phyloP scores from a whole-genome alignment of 148 eudicot genomes.

The Arbutus unedo region DNA sequence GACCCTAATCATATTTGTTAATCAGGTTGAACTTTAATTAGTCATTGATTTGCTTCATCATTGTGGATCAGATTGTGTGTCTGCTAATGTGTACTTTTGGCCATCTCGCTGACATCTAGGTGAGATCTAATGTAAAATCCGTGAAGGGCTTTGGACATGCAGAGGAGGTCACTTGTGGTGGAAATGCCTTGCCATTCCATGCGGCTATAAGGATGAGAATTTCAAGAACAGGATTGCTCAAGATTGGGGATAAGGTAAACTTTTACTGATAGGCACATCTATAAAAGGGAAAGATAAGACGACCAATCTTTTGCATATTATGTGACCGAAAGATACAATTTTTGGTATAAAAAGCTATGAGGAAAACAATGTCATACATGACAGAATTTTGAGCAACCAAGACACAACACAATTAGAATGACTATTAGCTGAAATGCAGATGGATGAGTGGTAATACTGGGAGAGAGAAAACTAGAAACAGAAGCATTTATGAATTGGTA shows the following conservation, averaged over 20 bases:
- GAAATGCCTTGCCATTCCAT: conserved; percentile 86
- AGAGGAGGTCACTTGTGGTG: conserved; percentile 81
- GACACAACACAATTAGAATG: not conserved
- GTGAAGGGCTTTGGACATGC: conserved; percentile 41
- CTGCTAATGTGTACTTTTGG: conserved; percentile 2
- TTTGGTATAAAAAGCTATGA: not conserved
- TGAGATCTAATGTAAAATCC: conserved; percentile 51
- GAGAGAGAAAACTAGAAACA: not conserved
- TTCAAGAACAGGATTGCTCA: conserved; percentile 59
- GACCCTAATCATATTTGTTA: conserved; percentile 78
- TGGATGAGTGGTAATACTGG: not conserved
- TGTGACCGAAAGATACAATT: not conserved
- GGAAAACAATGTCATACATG: not conserved
- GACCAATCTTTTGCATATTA: not conserved
- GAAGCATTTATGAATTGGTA: not conserved
- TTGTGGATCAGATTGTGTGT: not conserved
- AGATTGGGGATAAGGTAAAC: conserved; percentile 56
- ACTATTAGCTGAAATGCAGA: not conserved
- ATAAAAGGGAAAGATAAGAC: not conserved
- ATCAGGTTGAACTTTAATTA: conserved; percentile 55
- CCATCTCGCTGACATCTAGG: conserved; percentile 38
- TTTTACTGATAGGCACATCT: not conserved
- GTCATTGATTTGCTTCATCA: not conserved
- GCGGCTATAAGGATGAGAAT: conserved; percentile 80
- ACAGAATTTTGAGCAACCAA: not conserved